Evolutionary conservation across 1,284 basidiomycete species (phyloP).

Genomic region (Ustilago curta): DNA sequence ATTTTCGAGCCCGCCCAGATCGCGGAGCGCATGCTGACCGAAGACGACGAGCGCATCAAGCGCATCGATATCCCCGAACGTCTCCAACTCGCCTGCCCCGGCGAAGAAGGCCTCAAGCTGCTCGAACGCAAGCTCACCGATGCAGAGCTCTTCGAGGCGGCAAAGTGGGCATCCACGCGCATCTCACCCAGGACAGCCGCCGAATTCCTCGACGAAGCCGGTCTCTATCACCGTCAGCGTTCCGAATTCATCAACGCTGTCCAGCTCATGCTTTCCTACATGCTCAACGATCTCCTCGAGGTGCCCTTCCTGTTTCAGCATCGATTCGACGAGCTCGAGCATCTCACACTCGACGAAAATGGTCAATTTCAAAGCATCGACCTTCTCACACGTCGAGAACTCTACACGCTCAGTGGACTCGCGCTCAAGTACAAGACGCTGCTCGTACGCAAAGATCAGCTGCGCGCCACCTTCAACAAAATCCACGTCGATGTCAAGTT

Average conservation of each 20-base stretch:
- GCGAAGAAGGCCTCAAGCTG: slow-evolving; percentile 73
- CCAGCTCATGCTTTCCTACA: slow-evolving; percentile 81
- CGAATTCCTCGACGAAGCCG: slow-evolving; percentile 75
- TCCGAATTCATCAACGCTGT: slow-evolving; percentile 83
- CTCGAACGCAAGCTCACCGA: slow-evolving; percentile 76
- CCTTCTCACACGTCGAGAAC: slow-evolving; percentile 61
- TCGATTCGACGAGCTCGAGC: slow-evolving; percentile 87
- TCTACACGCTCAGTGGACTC: slow-evolving; percentile 77
- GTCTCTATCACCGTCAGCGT: slow-evolving; percentile 75
- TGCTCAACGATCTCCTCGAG: slow-evolving; percentile 88
- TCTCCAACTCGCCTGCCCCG: slow-evolving; percentile 84
- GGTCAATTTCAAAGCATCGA: slow-evolving; percentile 45
- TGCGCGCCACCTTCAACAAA: slow-evolving; percentile 58
- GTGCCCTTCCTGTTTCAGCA: slow-evolving; percentile 96
- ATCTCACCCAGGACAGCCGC: slow-evolving; percentile 76
- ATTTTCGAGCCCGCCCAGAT: slow-evolving; percentile 99
- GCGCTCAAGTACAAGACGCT: slow-evolving; percentile 67
- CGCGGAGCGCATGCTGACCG: slow-evolving; percentile 86
- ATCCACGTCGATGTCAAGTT: slow-evolving; percentile 73
- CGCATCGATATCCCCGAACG: slow-evolving; percentile 94
- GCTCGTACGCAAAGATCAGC: slow-evolving; percentile 60
- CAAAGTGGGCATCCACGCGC: slow-evolving; percentile 87
- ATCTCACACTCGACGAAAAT: slow-evolving; percentile 72
- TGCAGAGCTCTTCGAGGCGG: slow-evolving; percentile 82
- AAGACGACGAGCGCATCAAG: slow-evolving; percentile 89